Percentiles rank a stretch among this genome's conserved stretches.
phyloP scores from a whole-genome alignment of 2,329 filamentous ascomycete species.

The Colletotrichum chrysophilum region DNA sequence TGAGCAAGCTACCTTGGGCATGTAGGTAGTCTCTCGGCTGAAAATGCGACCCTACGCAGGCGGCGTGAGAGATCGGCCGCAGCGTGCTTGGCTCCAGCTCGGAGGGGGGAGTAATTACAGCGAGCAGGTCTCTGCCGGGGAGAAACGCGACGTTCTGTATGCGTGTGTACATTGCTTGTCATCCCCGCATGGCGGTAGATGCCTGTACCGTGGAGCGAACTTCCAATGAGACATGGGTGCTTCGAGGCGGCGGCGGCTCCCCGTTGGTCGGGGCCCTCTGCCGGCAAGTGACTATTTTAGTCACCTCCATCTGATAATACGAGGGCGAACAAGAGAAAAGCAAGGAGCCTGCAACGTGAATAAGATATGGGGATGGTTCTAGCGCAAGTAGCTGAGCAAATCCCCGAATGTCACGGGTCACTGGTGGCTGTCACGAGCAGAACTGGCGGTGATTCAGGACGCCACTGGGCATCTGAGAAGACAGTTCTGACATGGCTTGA shows the following conservation, averaged over 20 bases:
- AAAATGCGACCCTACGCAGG: conserved; percentile 1
- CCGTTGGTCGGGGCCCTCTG: neutral
- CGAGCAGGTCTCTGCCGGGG: neutral
- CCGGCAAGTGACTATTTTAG: neutral
- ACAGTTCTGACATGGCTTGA: neutral
- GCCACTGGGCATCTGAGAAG: neutral
- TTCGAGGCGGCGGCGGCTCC: neutral
- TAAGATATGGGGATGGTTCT: neutral
- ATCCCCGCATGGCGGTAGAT: neutral
- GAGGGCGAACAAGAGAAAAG: conserved; percentile 10
- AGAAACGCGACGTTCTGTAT: neutral
- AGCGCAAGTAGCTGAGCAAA: neutral
- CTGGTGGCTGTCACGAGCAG: neutral
- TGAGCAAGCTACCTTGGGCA: neutral
- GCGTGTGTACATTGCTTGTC: neutral
- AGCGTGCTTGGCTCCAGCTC: conserved; percentile 1
- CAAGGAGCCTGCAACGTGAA: neutral
- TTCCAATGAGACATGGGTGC: neutral
- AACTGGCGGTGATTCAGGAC: neutral
- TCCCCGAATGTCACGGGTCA: neutral
- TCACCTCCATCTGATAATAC: neutral
- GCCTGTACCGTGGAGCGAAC: neutral
- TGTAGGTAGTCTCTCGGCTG: neutral
- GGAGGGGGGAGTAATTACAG: neutral
- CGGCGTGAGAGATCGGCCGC: neutral